Conservation (phyloP, 257 asterid genomes). For the Eucommia ulmoides region DNA sequence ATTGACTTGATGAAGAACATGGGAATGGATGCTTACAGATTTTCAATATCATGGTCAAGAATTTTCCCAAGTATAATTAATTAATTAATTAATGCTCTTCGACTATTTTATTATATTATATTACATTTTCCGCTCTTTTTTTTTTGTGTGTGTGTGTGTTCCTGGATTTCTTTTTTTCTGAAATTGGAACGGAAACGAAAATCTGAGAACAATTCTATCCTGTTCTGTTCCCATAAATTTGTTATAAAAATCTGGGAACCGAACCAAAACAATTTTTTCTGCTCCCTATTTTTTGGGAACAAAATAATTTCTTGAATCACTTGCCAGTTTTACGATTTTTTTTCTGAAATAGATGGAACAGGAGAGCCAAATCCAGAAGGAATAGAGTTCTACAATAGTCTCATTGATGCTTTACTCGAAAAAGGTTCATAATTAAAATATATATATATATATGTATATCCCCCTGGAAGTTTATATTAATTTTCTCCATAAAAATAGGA, state of each 20-base stretch:
- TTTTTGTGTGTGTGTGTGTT: conserved; percentile 4
- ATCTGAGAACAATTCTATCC: too few relatives aligned
- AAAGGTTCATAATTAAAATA: conserved; percentile 32
- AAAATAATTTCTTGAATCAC: neutral
- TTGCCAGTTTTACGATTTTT: neutral
- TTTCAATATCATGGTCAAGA: conserved; percentile 89
- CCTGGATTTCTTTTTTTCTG: neutral
- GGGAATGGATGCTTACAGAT: conserved; percentile 86
- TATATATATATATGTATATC: too few relatives aligned
- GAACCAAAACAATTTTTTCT: too few relatives aligned
- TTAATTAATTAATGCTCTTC: too few relatives aligned
- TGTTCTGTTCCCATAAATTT: too few relatives aligned
- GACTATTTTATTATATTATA: neutral
- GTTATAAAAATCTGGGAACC: too few relatives aligned
- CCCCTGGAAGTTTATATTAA: neutral
- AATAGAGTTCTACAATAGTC: conserved; percentile 58
- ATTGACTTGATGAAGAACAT: conserved; percentile 69
- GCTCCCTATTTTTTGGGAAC: too few relatives aligned
- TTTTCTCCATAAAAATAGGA: neutral
- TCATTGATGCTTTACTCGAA: conserved; percentile 50
- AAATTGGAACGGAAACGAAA: neutral
- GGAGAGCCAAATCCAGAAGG: conserved; percentile 71
- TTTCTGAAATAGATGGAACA: conserved; percentile 55
- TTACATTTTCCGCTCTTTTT: neutral
- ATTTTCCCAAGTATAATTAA: conserved; percentile 73